Evolutionary conservation across 345 rosid genomes (phyloP).

Genomic region (Hibiscus syriacus): DNA sequence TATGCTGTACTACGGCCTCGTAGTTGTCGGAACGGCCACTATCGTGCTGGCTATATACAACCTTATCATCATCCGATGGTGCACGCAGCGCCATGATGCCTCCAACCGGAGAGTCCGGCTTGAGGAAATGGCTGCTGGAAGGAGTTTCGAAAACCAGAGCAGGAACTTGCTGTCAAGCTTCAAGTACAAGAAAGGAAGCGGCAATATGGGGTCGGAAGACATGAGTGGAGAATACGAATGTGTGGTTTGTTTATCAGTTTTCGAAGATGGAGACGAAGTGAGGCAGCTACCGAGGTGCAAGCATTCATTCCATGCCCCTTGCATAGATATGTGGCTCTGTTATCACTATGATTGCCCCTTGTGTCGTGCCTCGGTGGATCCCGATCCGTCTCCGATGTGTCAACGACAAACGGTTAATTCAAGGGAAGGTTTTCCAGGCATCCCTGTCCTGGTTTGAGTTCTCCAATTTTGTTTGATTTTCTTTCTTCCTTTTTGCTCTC

Average conservation of each 20-base stretch:
- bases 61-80: conserved; percentile 30
- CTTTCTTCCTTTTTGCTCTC: neutral
- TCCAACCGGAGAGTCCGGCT: conserved; percentile 1
- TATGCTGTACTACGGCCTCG: conserved; percentile 43
- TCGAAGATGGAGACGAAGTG: neutral
- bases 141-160: conserved; percentile 14
- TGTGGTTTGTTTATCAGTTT: neutral
- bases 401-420: neutral
- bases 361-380: neutral
- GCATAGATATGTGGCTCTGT: neutral
- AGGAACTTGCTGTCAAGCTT: neutral
- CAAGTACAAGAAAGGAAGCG: neutral
- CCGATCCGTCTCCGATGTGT: neutral
- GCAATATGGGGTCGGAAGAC: neutral
- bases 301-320: neutral
- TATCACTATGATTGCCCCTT: neutral
- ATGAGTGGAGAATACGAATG: neutral
- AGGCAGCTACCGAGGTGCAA: neutral
- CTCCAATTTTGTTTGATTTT: neutral
- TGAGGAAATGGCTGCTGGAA: conserved; percentile 10
- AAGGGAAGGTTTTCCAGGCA: neutral
- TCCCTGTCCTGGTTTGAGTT: neutral
- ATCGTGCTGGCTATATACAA: conserved; percentile 24
- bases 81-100: conserved; percentile 12
- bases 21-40: conserved; percentile 29